Percentiles rank a stretch among this genome's conserved stretches.
Evolutionary conservation across 2,329 filamentous ascomycete species (phyloP).

Genomic region (Chrysoporthe puriensis): DNA sequence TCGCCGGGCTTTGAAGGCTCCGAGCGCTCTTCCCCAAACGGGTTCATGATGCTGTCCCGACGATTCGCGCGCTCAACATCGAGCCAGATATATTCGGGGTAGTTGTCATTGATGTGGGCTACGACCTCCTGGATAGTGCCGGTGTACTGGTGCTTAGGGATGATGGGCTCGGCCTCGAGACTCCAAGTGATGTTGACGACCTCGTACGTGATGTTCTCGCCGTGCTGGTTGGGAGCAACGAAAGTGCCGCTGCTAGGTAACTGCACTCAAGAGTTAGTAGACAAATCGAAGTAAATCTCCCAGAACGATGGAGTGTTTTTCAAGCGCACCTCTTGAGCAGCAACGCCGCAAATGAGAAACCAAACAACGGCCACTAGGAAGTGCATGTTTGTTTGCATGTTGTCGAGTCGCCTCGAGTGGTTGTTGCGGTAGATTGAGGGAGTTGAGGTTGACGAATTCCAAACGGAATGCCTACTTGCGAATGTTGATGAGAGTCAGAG

Average conservation of each 20-base stretch:
- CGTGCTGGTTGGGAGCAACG: background rate
- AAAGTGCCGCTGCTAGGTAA: background rate
- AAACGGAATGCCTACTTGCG: no score
- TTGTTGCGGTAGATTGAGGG: background rate
- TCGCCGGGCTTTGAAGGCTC: slow-evolving; percentile 28
- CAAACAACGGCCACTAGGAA: background rate
- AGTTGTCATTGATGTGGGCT: background rate
- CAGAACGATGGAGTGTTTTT: background rate
- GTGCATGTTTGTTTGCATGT: slow-evolving; percentile 3
- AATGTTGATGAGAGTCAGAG: no score
- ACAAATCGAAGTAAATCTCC: background rate
- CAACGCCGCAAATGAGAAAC: background rate
- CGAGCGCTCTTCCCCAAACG: background rate
- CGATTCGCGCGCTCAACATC: background rate
- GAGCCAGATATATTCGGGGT: slow-evolving; percentile 6
- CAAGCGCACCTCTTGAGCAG: slow-evolving; percentile 4
- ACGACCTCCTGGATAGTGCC: slow-evolving; percentile 13
- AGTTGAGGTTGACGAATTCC: background rate
- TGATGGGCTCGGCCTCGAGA: slow-evolving; percentile 8
- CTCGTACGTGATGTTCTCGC: slow-evolving; percentile 1
- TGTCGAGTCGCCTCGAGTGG: background rate
- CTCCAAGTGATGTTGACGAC: slow-evolving; percentile 11
- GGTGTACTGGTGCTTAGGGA: slow-evolving; percentile 1
- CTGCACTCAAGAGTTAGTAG: background rate
- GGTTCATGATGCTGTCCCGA: slow-evolving; percentile 19